Conservation (phyloP, 2,329 filamentous ascomycete species). For the Penicillium sp. region DNA sequence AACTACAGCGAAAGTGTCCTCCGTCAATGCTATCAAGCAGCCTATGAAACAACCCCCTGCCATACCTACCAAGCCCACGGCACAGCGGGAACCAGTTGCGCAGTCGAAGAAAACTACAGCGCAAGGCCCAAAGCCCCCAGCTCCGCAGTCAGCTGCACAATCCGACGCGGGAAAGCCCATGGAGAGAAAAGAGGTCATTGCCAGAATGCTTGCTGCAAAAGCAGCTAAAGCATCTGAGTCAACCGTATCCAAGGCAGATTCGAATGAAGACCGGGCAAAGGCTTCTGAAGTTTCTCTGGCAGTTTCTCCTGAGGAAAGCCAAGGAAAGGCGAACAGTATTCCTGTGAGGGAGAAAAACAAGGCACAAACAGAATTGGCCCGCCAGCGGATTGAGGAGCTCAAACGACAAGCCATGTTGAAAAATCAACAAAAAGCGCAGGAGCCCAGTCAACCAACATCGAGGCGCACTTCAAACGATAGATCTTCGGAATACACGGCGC, state of each 20-base stretch:
- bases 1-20: not conserved
- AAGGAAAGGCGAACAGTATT: constrained; percentile 22
- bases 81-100: not conserved
- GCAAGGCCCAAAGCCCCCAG: not conserved
- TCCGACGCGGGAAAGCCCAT: constrained; percentile 42
- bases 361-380: constrained; percentile 67
- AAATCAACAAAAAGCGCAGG: constrained; percentile 29
- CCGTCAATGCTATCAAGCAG: not conserved
- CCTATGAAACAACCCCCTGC: constrained; percentile 6
- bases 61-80: not conserved
- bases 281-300: constrained; percentile 7
- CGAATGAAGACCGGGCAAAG: constrained; percentile 5
- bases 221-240: constrained; percentile 47
- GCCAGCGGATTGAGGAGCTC: constrained; percentile 72
- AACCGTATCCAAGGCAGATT: constrained; percentile 12
- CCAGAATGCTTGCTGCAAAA: constrained; percentile 68
- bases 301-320: constrained; percentile 7
- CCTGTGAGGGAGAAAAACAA: constrained; percentile 47
- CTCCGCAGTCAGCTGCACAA: not conserved
- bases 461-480: not conserved
- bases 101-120: not conserved
- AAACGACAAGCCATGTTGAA: constrained; percentile 49
- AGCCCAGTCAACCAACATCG: constrained; percentile 7
- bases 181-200: constrained; percentile 70
- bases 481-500: constrained; percentile 2